Percentiles rank a stretch among this genome's conserved stretches.
Conservation (phyloP, 768 basidiomycete genomes). For the Lactifluus rugatus region DNA sequence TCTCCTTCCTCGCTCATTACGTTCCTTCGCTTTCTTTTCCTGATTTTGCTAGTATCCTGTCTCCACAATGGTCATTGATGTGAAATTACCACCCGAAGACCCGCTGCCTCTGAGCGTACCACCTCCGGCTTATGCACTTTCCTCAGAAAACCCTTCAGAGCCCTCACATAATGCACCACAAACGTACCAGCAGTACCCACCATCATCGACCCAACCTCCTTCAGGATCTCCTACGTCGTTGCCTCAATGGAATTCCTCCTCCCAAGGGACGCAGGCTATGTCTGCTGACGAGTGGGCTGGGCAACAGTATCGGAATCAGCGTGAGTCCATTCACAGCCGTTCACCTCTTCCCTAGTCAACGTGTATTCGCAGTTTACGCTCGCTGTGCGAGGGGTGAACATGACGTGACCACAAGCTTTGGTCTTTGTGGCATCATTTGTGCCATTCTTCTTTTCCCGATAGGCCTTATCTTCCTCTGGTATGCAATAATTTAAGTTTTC, state of each 20-base stretch:
- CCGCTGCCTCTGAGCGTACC: not conserved
- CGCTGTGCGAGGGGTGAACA: constrained; percentile 27
- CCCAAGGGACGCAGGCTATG: not conserved
- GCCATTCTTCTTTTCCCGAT: constrained; percentile 25
- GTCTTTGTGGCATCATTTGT: constrained; percentile 25
- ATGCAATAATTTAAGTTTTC: not conserved
- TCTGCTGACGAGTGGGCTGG: constrained; percentile 8
- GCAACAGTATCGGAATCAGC: constrained; percentile 18
- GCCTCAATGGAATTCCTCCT: constrained; percentile 4
- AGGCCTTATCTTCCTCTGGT: constrained; percentile 24
- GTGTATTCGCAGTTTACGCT: constrained; percentile 17
- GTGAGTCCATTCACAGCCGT: constrained; percentile 1
- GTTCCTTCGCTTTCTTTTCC: not conserved
- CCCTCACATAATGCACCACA: not conserved
- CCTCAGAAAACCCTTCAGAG: not conserved
- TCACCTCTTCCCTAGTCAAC: not conserved
- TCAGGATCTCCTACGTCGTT: not conserved
- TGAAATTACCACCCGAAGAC: constrained; percentile 11
- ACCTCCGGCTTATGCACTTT: constrained; percentile 12
- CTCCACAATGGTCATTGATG: constrained; percentile 16
- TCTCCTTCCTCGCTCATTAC: not conserved
- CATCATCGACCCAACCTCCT: not conserved
- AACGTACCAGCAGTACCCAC: constrained; percentile 5
- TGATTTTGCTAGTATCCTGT: not conserved
- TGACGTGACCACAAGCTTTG: constrained; percentile 23